Base-by-base conservation (phyloP, 192 early-diverging fungal genomes). In the Spizellomyces sp. region DNA sequence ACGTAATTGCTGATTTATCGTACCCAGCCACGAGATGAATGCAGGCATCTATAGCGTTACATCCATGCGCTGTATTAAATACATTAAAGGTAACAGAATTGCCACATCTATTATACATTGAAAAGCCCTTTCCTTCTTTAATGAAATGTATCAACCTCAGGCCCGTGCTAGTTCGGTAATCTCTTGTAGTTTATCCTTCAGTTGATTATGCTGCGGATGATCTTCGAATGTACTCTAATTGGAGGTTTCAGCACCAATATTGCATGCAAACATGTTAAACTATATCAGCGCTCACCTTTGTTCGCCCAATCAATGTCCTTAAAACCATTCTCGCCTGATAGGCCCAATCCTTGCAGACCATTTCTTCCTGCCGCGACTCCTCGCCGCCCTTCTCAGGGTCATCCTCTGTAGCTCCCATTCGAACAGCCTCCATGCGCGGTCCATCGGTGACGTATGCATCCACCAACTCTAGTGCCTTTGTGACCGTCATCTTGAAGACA, bases 261-360 rank as follows among this genome's bases (percentile, higher is more conserved):
- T 15, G n/a, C 22, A 48, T 10, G 14, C 61, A 62, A 47, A 10
- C 19, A 15, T 54, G 14, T 41, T 45, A 3, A 70, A 6, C 19
- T 21, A 42, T 19, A 54, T 17, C 60, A 43, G 69, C 1, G 62
- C 4, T 47, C 67, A 73, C 86, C 79, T 92, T 93, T 14, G 91
- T 90, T 59, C 90, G 88, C 45, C 92, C 91, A 67, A 96, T 88
- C 64, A 98, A 79, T 22, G 92, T 88, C 61, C 91, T 92, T 70
- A 98, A 75, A 45, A 92, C 79, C 80, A 87, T 90, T 71, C 88
- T 89, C 9, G 92, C 83, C 73, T 97, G 93, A 69, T 95, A 95
- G 62, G 78, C 80, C 95, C 95, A 98, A 75, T 98, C 95, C 27
- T 87, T 84, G 68, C 93, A 94, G 22, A 96, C 92, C 15, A 71